Base-by-base conservation (phyloP, 805 yeast species). In the Komagataella pastoris region DNA sequence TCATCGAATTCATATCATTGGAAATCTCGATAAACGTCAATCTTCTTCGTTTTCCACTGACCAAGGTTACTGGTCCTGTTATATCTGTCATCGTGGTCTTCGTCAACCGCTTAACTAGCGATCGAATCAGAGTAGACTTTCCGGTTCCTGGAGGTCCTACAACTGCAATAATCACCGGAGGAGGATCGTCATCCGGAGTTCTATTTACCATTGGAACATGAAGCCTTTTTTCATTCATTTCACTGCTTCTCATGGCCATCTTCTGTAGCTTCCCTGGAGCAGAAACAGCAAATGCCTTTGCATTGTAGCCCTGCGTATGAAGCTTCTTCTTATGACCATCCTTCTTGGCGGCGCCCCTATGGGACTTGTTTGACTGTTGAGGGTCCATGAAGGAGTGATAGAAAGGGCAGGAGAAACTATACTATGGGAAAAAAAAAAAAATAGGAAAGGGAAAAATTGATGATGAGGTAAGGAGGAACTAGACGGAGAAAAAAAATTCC, bases 81-180 rank as follows among this genome's bases (percentile, higher is more conserved):
- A 93, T 79, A 58, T 93, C 98, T 40, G 80, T 73, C 47, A 93
- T 67, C 0, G 93, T 79, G 24, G 95, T 88, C 66, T 93, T 93
- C 4, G 98, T 81, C 66, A 88, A 76, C 64, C 97, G 72, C 66
- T 91, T 77, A 5, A 93, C 88, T 52, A 93, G 71, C 6, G 97
- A 88, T 64, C 88, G 84, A 61, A 93, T 88, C 61, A 93, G 73
- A 0, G 98, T 91, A 14, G 97, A 81, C 64, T 93, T 93, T 57
- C 99, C 99, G 0, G 98, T 93, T 14, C 99, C 99, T 7, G 96
- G 96, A 10, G 99, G 99, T 0, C 99, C 99, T 10, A 93, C 97
- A 6, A 93, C 96, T 0, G 97, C 97, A 21, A 93, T 88, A 52
- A 93, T 82, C 19, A 93, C 84, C 46, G 99, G 99, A 18, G 97